Evolutionary conservation across 106 monocot species (phyloP), one percentile per base, ranked within the genome.

Genomic region (Vanilla planifolia): DNA sequence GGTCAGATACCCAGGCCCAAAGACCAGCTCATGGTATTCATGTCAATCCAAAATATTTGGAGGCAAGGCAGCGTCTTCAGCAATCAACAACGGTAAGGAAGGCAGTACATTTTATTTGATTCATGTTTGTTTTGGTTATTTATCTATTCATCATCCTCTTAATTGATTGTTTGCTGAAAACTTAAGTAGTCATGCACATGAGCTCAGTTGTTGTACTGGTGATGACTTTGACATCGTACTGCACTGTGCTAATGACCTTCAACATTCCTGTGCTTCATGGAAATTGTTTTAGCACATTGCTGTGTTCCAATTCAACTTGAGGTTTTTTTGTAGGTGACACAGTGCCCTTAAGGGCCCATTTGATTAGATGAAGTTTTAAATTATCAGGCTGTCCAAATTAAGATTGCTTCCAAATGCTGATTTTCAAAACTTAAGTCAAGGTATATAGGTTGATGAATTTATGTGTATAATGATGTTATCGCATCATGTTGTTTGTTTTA

Each of bases 41-140:
- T 71, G 91, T 98, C 30, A 98, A 98, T 64, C 91, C 91, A 66
- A 91, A 98, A 67, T 98, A 98, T 72, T 73, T 98, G 46, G 96
- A 98, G 48, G 95, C 95, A 34, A 91, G 86, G 45, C 95, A 87
- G 58, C 80, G 70, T 4, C 81, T 81, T 52, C 86, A 86, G 42
- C 84, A 84, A 23, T 71, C 86, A 50, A 69, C 62, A 44, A 70
- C 51, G 70, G 84, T 88, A 79, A 69, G 65, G 21, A 21, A 45
- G 29, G 21, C 60, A 6, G 48, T 23, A 24, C 24, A 24, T 23
- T 24, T 2, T 48, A 8, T 21, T 48, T 48, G 21, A 32, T 26
- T 51, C 28, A 1, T 51, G 17, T 26, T 14, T 27, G 7, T 27
- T 51, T 8, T 51, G 8, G 1, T 51, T 10, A 15, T 5, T 8